These are phyloP conservation scores for Salix exigua DNA, from an alignment of 345 rosid species.

Conservation along the genomic window DNA sequence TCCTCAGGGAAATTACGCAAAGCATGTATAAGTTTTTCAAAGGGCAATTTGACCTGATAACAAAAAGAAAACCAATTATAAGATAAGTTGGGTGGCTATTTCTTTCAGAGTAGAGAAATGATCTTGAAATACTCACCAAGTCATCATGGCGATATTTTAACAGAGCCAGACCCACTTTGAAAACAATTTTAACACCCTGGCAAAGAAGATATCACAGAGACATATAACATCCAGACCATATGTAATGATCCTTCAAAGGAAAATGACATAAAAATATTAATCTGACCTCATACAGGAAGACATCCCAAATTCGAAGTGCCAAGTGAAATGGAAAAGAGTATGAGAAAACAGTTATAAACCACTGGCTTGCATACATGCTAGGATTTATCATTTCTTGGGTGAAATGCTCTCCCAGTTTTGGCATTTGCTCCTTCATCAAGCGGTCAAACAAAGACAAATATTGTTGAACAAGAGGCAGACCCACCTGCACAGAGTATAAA, in stretches of 20 bases:
- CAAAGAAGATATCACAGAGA: neutral
- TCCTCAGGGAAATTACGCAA: constrained; percentile 86
- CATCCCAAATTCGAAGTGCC: constrained; percentile 98
- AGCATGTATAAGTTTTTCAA: constrained; percentile 90
- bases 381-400: constrained; percentile 88
- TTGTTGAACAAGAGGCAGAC: constrained; percentile 92
- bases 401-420: constrained; percentile 90
- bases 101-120: neutral
- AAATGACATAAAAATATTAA: neutral
- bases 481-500: constrained; percentile 45
- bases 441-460: constrained; percentile 74
- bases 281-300: constrained; percentile 84
- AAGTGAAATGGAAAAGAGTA: constrained; percentile 90
- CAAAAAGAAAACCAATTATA: neutral
- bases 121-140: constrained; percentile 45
- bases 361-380: constrained; percentile 98
- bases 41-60: constrained; percentile 66
- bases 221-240: neutral
- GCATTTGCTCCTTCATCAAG: constrained; percentile 75
- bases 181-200: constrained; percentile 94
- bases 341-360: constrained; percentile 96
- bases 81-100: neutral
- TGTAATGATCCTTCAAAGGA: neutral
- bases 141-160: constrained; percentile 75
- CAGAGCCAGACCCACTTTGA: constrained; percentile 91